phyloP scores from a whole-genome alignment of 2,329 filamentous ascomycete species.

The Fonsecaea monophora region DNA sequence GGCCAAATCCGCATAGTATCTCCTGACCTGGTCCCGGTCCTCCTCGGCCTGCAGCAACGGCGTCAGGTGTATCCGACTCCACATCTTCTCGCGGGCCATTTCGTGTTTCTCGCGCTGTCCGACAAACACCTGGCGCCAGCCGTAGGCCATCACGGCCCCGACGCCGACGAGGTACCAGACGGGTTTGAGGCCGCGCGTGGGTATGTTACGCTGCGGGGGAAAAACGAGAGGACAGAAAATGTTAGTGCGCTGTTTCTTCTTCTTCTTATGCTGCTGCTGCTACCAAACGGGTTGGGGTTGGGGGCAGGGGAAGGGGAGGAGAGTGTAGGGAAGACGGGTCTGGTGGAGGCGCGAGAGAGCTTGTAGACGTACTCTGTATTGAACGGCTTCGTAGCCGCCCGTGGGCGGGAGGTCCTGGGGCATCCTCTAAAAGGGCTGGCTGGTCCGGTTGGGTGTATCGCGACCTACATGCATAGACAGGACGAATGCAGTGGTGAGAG shows the following conservation, averaged over 20 bases:
- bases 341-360: slow-evolving; percentile 3
- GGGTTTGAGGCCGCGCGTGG: slow-evolving; percentile 87
- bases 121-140: slow-evolving; percentile 83
- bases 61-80: slow-evolving; percentile 93
- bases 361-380: slow-evolving; percentile 79
- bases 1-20: slow-evolving; percentile 83
- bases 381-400: slow-evolving; percentile 94
- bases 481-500: neutral
- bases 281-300: neutral
- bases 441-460: slow-evolving; percentile 1
- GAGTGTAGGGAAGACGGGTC: slow-evolving; percentile 37
- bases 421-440: slow-evolving; percentile 63
- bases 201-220: slow-evolving; percentile 78
- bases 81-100: slow-evolving; percentile 96
- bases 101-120: slow-evolving; percentile 92
- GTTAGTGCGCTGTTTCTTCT: slow-evolving; percentile 5
- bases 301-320: neutral
- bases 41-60: slow-evolving; percentile 94
- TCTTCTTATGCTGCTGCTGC: neutral
- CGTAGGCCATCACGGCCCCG: slow-evolving; percentile 81
- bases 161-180: slow-evolving; percentile 77
- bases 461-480: slow-evolving; percentile 23
- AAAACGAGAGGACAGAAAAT: neutral
- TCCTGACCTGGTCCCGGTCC: slow-evolving; percentile 90
- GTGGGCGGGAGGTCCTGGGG: slow-evolving; percentile 95